A percentile compares a stretch with the other conserved stretches of the same genome.
These are phyloP conservation scores for Oleoguttula mirabilis DNA, from an alignment of 495 filamentous ascomycete species.

Conservation along the genomic window DNA sequence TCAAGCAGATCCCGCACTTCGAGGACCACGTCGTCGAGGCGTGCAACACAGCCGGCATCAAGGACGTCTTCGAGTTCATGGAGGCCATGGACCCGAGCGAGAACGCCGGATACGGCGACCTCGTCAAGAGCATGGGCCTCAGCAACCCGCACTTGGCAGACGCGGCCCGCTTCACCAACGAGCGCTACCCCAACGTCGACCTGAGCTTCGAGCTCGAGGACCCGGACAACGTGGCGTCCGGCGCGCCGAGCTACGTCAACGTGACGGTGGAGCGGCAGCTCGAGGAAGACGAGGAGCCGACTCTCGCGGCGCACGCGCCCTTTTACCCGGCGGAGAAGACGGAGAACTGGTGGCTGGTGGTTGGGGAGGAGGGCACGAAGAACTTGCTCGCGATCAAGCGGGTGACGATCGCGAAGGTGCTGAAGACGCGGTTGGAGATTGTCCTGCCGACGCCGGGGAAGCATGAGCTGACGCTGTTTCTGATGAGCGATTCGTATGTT, in stretches of 20 bases:
- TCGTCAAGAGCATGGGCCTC: slow-evolving; percentile 67
- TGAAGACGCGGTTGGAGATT: slow-evolving; percentile 76
- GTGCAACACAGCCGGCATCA: slow-evolving; percentile 68
- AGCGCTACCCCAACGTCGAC: slow-evolving; percentile 87
- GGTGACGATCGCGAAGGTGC: slow-evolving; percentile 66
- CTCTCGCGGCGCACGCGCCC: slow-evolving; percentile 82
- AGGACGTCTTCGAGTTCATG: slow-evolving; percentile 96
- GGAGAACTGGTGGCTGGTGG: slow-evolving; percentile 97
- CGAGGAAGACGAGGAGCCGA: slow-evolving; percentile 56
- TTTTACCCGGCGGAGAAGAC: slow-evolving; percentile 90
- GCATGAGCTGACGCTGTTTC: slow-evolving; percentile 77
- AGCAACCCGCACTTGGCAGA: slow-evolving; percentile 71
- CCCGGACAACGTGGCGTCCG: slow-evolving; percentile 62
- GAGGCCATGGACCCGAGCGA: slow-evolving; percentile 93
- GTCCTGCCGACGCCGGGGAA: slow-evolving; percentile 73
- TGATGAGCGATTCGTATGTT: slow-evolving; percentile 97
- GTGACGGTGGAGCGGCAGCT: slow-evolving; percentile 79
- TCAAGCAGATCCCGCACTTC: slow-evolving; percentile 98
- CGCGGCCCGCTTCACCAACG: slow-evolving; percentile 92
- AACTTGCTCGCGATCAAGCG: slow-evolving; percentile 85
- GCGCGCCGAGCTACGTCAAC: slow-evolving; percentile 70
- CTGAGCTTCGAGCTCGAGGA: slow-evolving; percentile 81
- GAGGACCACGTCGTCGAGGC: slow-evolving; percentile 68
- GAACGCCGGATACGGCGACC: slow-evolving; percentile 60
- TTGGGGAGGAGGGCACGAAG: slow-evolving; percentile 76